A percentile compares a stretch with the other conserved stretches of the same genome.
Evolutionary conservation across 257 asterid genomes (phyloP).

Genomic region (Parsonsia alboflavescens): DNA sequence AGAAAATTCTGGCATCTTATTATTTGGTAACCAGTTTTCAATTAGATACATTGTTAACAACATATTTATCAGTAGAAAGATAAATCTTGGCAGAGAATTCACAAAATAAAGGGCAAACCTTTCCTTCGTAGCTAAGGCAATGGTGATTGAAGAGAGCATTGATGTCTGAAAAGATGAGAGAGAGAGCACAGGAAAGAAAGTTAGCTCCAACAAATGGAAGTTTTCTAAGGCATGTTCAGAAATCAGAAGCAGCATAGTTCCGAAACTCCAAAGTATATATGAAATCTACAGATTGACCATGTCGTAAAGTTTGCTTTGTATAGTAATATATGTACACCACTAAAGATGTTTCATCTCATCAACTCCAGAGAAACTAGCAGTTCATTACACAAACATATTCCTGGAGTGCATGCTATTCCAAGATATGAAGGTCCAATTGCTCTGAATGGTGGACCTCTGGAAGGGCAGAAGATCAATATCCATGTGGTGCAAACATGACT

Average conservation of each 20-base stretch:
- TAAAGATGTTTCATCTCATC: not conserved
- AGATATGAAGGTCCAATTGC: not conserved
- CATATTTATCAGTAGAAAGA: not conserved
- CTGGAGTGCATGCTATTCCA: not conserved
- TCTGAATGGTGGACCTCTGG: not conserved
- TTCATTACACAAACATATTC: not conserved
- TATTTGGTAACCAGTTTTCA: not conserved
- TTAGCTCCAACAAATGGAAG: not conserved
- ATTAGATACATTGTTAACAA: not conserved
- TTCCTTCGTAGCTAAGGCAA: slow-evolving; percentile 82
- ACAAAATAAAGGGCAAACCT: slow-evolving; percentile 47
- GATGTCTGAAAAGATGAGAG: slow-evolving; percentile 53
- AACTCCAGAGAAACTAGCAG: not conserved
- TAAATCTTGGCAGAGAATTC: not conserved
- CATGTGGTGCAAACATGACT: not conserved
- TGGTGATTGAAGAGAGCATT: slow-evolving; percentile 70
- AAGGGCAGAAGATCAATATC: not conserved
- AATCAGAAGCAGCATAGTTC: not conserved
- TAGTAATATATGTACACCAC: not conserved
- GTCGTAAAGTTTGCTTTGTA: not conserved
- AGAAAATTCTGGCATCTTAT: not conserved
- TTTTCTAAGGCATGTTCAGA: not conserved
- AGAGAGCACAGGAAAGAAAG: slow-evolving; percentile 5
- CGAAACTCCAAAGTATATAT: not conserved
- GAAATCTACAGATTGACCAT: not conserved